Conservation (phyloP, 164 flowering plant species). For the Sextonia rubra region DNA sequence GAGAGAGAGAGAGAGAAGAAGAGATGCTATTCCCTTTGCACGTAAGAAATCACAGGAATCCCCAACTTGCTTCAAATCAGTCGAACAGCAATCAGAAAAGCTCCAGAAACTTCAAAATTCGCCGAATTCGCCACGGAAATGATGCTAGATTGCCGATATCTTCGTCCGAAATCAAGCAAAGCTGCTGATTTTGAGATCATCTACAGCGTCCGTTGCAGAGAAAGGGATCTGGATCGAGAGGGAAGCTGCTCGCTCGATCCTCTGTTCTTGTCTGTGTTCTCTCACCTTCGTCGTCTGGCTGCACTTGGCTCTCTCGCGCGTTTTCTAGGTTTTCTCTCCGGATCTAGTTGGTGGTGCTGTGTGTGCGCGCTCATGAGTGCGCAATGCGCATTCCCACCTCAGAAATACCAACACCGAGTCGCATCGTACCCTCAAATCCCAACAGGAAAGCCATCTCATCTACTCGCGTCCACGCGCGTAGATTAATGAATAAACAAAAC, state of each 20-base stretch:
- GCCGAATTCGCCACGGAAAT: too few species aligned
- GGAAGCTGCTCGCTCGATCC: background rate
- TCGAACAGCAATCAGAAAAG: too few species aligned
- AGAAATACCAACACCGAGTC: slow-evolving; percentile 7
- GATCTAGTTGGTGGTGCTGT: too few species aligned
- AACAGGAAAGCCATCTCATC: slow-evolving; percentile 9
- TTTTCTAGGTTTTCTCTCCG: slow-evolving; percentile 1
- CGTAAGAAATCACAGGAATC: too few species aligned
- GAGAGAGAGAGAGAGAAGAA: too few species aligned
- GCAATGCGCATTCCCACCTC: slow-evolving; percentile 17
- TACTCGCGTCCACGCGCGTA: slow-evolving; percentile 9
- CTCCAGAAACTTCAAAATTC: too few species aligned
- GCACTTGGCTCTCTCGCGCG: background rate
- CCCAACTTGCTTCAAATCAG: too few species aligned
- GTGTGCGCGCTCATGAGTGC: background rate
- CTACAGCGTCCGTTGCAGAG: too few species aligned
- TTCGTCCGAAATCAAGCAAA: too few species aligned
- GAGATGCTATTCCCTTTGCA: too few species aligned
- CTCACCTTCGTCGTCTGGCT: slow-evolving; percentile 5
- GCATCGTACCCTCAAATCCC: slow-evolving; percentile 26
- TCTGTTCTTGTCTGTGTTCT: background rate
- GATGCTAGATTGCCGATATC: too few species aligned
- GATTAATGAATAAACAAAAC: too few species aligned
- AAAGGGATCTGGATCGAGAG: background rate
- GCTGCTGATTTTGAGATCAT: background rate